Conservation (phyloP, 2,329 filamentous ascomycete species). For the Ilyonectria destructans region DNA sequence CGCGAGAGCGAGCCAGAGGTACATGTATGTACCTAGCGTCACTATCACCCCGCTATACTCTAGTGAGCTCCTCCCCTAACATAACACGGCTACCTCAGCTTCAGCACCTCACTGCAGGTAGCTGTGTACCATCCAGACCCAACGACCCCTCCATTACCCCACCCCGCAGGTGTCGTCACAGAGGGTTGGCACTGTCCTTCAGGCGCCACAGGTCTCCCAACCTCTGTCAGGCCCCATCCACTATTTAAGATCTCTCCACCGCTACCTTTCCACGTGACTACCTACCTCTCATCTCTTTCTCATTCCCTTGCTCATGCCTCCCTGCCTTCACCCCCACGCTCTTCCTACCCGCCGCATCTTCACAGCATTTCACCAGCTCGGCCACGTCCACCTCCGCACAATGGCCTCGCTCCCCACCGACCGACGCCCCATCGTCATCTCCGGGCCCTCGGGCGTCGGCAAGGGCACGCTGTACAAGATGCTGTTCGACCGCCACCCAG, state of each 20-base stretch:
- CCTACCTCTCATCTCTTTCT: conserved; percentile 1
- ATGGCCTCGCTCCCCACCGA: conserved; percentile 58
- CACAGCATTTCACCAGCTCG: conserved; percentile 13
- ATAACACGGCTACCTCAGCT: background rate
- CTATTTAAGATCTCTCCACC: too few relatives aligned
- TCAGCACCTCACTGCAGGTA: background rate
- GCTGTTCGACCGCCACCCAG: conserved; percentile 73
- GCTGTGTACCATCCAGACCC: background rate
- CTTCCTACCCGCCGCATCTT: conserved; percentile 10
- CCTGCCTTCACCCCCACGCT: background rate
- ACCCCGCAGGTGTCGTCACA: too few relatives aligned
- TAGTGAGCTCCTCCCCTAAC: background rate
- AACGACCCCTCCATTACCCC: conserved; percentile 13
- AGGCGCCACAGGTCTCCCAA: too few relatives aligned
- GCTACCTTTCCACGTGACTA: background rate
- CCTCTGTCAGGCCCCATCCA: conserved; percentile 4
- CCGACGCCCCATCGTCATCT: conserved; percentile 81
- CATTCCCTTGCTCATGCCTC: conserved; percentile 10
- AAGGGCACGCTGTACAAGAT: conserved; percentile 86
- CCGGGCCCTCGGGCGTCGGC: conserved; percentile 84
- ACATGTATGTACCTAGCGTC: background rate
- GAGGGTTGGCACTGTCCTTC: too few relatives aligned
- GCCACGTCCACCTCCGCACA: conserved; percentile 17
- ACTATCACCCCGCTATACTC: background rate
- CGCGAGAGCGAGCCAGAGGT: background rate